These are phyloP conservation scores for Moniliella sp. DNA, from an alignment of 1,284 basidiomycete species.

Conservation along the genomic window DNA sequence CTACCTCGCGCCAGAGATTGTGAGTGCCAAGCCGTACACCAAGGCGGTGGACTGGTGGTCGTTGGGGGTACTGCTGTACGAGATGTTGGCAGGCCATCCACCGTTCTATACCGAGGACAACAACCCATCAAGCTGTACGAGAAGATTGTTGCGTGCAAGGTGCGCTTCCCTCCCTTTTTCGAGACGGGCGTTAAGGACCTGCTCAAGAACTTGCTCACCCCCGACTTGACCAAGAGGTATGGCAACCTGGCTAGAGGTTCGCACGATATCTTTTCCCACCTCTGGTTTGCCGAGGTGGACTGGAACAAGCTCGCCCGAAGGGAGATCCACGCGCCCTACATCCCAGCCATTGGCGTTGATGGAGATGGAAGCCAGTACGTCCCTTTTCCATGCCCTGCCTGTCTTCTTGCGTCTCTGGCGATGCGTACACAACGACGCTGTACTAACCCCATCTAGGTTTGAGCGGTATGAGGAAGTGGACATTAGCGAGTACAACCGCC, in stretches of 20 bases:
- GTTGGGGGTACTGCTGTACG: slow-evolving; percentile 60
- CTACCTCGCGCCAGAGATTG: slow-evolving; percentile 44
- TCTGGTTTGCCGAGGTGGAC: slow-evolving; percentile 92
- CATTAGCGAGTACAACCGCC: slow-evolving; percentile 17
- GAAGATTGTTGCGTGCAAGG: slow-evolving; percentile 67
- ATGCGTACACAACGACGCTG: too few species aligned
- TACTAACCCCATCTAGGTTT: too few species aligned
- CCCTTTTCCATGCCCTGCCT: too few species aligned
- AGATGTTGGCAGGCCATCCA: slow-evolving; percentile 40
- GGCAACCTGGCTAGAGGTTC: slow-evolving; percentile 79
- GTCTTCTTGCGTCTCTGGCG: too few species aligned
- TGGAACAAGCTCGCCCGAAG: slow-evolving; percentile 64
- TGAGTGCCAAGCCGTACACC: slow-evolving; percentile 78
- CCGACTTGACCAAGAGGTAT: slow-evolving; percentile 70
- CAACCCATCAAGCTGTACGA: slow-evolving; percentile 64
- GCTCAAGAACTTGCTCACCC: slow-evolving; percentile 68
- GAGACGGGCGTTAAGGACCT: slow-evolving; percentile 60
- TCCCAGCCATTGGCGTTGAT: slow-evolving; percentile 44
- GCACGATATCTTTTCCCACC: slow-evolving; percentile 77
- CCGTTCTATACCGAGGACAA: slow-evolving; percentile 38
- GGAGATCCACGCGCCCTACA: slow-evolving; percentile 86
- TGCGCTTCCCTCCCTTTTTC: slow-evolving; percentile 77
- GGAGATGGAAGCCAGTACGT: slow-evolving; percentile 35
- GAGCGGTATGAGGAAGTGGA: slow-evolving; percentile 29
- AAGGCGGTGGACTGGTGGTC: slow-evolving; percentile 98